Evolutionary conservation across 75 land plant genomes (phyloP).

Genomic region (Cryptomeria japonica): DNA sequence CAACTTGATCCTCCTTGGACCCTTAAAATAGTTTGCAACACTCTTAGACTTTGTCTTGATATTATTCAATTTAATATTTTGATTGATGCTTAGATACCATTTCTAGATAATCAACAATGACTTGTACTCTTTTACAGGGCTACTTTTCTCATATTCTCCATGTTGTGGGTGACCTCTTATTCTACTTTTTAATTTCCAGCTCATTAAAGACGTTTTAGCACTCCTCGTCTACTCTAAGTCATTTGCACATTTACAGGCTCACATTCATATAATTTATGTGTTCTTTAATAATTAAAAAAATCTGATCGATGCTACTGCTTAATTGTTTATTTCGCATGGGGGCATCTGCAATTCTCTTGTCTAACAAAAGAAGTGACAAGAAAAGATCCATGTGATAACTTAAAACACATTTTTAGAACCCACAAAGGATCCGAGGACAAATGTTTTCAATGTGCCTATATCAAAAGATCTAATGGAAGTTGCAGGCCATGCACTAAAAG

Average conservation of each 20-base stretch:
- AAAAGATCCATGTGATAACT: constrained; percentile 64
- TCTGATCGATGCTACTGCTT: constrained; percentile 62
- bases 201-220: neutral
- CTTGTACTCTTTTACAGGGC: too few relatives aligned
- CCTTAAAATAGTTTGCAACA: too few relatives aligned
- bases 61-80: too few relatives aligned
- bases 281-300: neutral
- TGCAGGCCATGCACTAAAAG: constrained; percentile 1
- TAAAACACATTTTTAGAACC: constrained; percentile 66
- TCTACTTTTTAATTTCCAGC: neutral
- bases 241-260: neutral
- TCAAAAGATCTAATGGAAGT: constrained; percentile 43
- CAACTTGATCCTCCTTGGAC: too few relatives aligned
- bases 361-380: constrained; percentile 48
- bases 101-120: too few relatives aligned
- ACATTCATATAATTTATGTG: neutral
- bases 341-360: constrained; percentile 71
- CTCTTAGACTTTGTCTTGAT: too few relatives aligned
- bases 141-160: too few relatives aligned
- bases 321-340: constrained; percentile 92
- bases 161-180: too few relatives aligned
- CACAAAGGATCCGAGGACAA: constrained; percentile 77
- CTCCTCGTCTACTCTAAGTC: neutral
- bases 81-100: too few relatives aligned
- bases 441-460: constrained; percentile 52